Evolutionary conservation across 2,329 filamentous ascomycete genomes (phyloP), one percentile per base, ranked within the genome.

Genomic region (Herpotrichia juniperi): DNA sequence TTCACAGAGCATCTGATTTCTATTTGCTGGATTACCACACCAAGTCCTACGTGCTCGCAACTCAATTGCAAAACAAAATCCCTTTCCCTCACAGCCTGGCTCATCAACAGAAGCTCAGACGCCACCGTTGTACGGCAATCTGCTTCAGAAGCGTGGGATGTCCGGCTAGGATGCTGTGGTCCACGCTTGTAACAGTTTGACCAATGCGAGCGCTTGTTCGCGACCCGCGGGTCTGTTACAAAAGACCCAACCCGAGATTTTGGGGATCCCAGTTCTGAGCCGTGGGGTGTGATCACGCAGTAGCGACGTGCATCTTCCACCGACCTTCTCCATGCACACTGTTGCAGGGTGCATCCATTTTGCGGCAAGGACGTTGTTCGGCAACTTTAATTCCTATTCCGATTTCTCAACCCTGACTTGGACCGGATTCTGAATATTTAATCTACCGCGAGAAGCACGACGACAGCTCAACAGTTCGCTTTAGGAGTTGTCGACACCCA

Each of bases 361-460:
- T 31, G 25, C n/a, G 24, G 40, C 25, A 28, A 28, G 24, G 26
- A 30, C 37, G 19, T 40, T 25, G 19, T 21, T 10, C 5, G 19
- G 40, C 40, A 43, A 28, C 40, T 31, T 10, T 43, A 43, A 43
- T 28, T 43, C 24, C 10, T 11, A 14, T 25, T 12, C 39, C 9
- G 10, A 31, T 31, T 8, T 31, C 9, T 8, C 19, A 10, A 28
- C 12, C n/a, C 39, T 25, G 26, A 17, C 34, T 37, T 17, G 14
- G 10, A 42, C 39, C 11, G 21, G 32, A 42, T 14, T 42, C 5
- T 5, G 26, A 26, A 47, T 59, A 60, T 55, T 52, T 47, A 37
- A 34, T 50, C 66, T 68, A 59, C 66, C 68, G 67, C 67, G 68
- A 62, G 61, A 68, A 68, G 66, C 67, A 69, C 66, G 39, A 37